Base-by-base conservation (phyloP, 2,329 filamentous ascomycete genomes). In the Neonectria ditissima region DNA sequence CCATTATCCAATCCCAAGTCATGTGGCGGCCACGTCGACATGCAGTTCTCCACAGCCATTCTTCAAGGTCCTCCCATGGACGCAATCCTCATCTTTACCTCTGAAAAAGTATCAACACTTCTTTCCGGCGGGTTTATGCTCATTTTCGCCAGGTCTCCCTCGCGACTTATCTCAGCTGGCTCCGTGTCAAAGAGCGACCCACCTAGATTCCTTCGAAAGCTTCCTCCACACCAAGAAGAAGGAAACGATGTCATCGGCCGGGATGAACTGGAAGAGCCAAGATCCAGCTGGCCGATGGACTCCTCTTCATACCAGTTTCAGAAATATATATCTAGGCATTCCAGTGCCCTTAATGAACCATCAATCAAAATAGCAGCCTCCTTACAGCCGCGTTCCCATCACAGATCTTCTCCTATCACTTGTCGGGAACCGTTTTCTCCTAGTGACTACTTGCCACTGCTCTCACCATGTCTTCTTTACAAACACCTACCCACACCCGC, bases 61-160 rank as follows among this genome's bases (percentile, higher is more conserved):
- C 69, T 60, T 55, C 71, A 72, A 65, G 71, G 71, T 57, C 69
- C 62, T 66, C 63, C 71, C 71, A 72, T 73, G 71, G 34, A 63
- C 62, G 32, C 5, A 62, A 59, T 56, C 54, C 60, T 69, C 63
- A 54, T 34, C 50, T 54, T 58, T 59, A 28, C 54, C 66, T 69
- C 64, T 47, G 67, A 65, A 66, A 60, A 71, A 63, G 62, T 65
- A 69, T 62, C 10, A 55, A 50, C 32, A 53, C 45, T 48, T 44
- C 22, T 66, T 63, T 68, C 44, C 51, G 66, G 64, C 24, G 14
- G 34, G 34, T 14, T 37, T 37, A 52, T 68, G 51, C 54, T 57
- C 6, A 34, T 62, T 52, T 45, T 53, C 52, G 55, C 55, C 55
- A 59, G 48, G 56, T 37, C 37, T 63, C 60, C 51, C 59, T 59